Evolutionary conservation across 345 rosid genomes (phyloP), one percentile per base, ranked within the genome.

Genomic region (Brassica carinata): DNA sequence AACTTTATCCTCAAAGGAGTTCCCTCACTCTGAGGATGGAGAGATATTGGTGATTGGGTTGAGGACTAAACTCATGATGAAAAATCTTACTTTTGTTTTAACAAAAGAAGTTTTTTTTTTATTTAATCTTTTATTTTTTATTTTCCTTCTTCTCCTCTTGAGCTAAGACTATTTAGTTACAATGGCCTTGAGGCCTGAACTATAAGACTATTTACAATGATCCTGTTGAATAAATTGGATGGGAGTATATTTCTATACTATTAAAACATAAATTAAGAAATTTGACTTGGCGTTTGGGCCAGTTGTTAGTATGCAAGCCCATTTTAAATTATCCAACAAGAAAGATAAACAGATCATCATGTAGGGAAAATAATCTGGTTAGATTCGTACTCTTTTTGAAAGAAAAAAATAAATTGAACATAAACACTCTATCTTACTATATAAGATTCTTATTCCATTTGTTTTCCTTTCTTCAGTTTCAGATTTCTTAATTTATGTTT

Each of bases 51-150:
- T 69, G 59, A 63, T 34, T 73, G 74, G 77, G 82, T 73, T 48
- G 73, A 61, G 33, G 59, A 33, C 71, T 64, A 19, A 34, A 48
- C 66, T 70, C 79, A 80, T 80, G 68, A 80, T 80, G 79, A 80
- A 26, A 69, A 74, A 48, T 51, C n/a, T 75, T 69, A 75, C 79
- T 80, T 74, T 74, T 64, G 67, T 75, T 80, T 75, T 69, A 19
- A 19, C 23, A 19, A 19, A 19, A 19, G 23, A 19, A 19, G 23
- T 19, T 19, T 19, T 19, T 19, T 80, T 19, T 19, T 19, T 19
- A 19, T 19, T 19, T 19, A 19, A 19, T 19, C 23, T 19, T 19
- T 19, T 19, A 19, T 19, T 19, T 19, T 19, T 19, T 19, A 19
- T 19, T 19, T 19, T 19, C 23, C 23, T 19, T 19, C 23, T 19